Conservation (phyloP, 2,329 filamentous ascomycete species). For the Orbilia ellipsospora region DNA sequence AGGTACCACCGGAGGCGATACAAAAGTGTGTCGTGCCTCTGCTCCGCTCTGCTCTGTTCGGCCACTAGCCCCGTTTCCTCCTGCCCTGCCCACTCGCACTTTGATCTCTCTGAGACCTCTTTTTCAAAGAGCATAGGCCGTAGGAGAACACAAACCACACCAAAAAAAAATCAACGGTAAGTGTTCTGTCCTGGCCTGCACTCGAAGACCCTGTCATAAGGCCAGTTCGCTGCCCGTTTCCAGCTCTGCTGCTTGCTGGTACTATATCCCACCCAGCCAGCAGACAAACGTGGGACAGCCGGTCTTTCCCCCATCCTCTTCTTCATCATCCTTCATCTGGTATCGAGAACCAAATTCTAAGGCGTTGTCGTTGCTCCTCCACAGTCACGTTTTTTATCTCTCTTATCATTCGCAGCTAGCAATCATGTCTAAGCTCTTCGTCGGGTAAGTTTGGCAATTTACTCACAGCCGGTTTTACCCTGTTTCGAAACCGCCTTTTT, state of each 20-base stretch:
- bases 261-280: constrained; percentile 41
- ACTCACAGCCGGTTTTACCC: constrained; percentile 54
- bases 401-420: constrained; percentile 54
- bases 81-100: constrained; percentile 26
- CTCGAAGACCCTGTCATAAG: constrained; percentile 50
- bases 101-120: constrained; percentile 43
- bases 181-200: constrained; percentile 43
- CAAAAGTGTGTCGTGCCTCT: constrained; percentile 22
- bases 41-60: constrained; percentile 14
- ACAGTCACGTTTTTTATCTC: constrained; percentile 56
- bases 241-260: constrained; percentile 28
- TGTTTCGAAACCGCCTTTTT: constrained; percentile 30
- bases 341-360: constrained; percentile 51
- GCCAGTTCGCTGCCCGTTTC: constrained; percentile 49
- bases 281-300: constrained; percentile 33
- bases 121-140: constrained; percentile 52
- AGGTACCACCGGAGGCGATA: constrained; percentile 52
- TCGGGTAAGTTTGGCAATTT: constrained; percentile 55
- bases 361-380: constrained; percentile 56
- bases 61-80: constrained; percentile 39
- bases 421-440: constrained; percentile 55
- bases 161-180: constrained; percentile 50
- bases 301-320: constrained; percentile 47
- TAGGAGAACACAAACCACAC: constrained; percentile 51
- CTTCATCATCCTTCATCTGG: constrained; percentile 32